Evolutionary conservation across 2,329 filamentous ascomycete species (phyloP).

Genomic region (Epicoccum nigrum): DNA sequence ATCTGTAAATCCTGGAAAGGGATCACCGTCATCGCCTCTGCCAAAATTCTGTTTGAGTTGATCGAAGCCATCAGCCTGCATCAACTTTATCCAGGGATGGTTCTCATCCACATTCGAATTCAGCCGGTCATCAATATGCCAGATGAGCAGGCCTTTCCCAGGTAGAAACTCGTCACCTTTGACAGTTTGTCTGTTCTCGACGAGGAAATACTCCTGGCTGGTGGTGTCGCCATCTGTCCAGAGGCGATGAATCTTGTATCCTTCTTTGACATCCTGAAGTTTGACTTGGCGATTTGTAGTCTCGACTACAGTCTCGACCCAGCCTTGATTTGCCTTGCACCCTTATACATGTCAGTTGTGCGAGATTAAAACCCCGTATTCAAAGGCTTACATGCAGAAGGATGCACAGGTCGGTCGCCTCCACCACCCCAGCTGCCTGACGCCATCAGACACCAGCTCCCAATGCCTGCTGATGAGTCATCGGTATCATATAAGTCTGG

Average conservation of each 20-base stretch:
- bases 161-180: slow-evolving; percentile 29
- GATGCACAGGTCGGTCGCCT: slow-evolving; percentile 29
- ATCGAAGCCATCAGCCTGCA: slow-evolving; percentile 32
- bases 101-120: slow-evolving; percentile 25
- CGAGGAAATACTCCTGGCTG: slow-evolving; percentile 29
- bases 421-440: slow-evolving; percentile 29
- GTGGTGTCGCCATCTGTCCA: slow-evolving; percentile 28
- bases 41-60: slow-evolving; percentile 17
- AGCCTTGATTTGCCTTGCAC: slow-evolving; percentile 31
- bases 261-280: slow-evolving; percentile 27
- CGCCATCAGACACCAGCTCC: slow-evolving; percentile 33
- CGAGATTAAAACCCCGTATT: neutral
- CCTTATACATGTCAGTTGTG: slow-evolving; percentile 8
- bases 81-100: slow-evolving; percentile 27
- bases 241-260: slow-evolving; percentile 24
- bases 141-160: slow-evolving; percentile 29
- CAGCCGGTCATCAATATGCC: slow-evolving; percentile 30
- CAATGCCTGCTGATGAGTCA: slow-evolving; percentile 27
- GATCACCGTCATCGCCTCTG: slow-evolving; percentile 28
- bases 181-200: slow-evolving; percentile 29
- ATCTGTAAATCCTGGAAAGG: slow-evolving; percentile 24
- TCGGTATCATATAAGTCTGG: slow-evolving; percentile 37
- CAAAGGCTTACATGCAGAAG: slow-evolving; percentile 29
- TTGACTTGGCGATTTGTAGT: slow-evolving; percentile 26
- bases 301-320: slow-evolving; percentile 26